These are phyloP conservation scores for Filosporella fistucella DNA, from an alignment of 495 filamentous ascomycete genomes.

Conservation along the genomic window DNA sequence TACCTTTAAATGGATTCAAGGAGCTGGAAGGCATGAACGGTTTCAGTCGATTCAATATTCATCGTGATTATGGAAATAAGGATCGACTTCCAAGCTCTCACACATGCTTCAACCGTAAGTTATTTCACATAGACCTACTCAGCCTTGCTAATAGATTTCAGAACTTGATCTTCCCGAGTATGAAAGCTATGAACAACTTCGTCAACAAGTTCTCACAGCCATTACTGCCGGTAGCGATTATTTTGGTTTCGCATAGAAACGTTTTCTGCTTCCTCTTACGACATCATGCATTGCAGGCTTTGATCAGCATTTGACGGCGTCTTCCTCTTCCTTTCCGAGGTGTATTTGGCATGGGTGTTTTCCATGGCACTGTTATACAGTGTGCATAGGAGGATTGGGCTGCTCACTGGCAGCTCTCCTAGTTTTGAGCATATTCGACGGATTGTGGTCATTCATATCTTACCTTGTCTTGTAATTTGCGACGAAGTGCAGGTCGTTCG, in stretches of 20 bases:
- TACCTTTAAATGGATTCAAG: slow-evolving; percentile 97
- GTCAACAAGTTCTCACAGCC: slow-evolving; percentile 84
- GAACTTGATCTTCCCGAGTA: slow-evolving; percentile 99
- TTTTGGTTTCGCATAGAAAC: slow-evolving; percentile 85
- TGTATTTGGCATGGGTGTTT: slow-evolving; percentile 18
- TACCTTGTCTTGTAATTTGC: too few relatives aligned
- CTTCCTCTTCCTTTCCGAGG: slow-evolving; percentile 18
- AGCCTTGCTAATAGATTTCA: slow-evolving; percentile 29
- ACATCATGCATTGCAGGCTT: slow-evolving; percentile 24
- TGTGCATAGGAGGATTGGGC: slow-evolving; percentile 9
- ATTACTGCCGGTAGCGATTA: slow-evolving; percentile 96
- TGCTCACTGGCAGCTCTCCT: not conserved
- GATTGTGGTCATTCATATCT: not conserved
- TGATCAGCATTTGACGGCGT: slow-evolving; percentile 47
- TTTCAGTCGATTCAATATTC: slow-evolving; percentile 96
- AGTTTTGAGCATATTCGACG: too few relatives aligned
- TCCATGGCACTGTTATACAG: not conserved
- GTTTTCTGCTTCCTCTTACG: slow-evolving; percentile 11
- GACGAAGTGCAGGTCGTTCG: slow-evolving; percentile 24
- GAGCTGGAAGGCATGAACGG: slow-evolving; percentile 99
- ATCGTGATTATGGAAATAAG: slow-evolving; percentile 97
- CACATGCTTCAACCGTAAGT: slow-evolving; percentile 99
- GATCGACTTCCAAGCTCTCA: slow-evolving; percentile 94
- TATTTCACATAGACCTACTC: not conserved
- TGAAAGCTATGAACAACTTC: slow-evolving; percentile 88